Conservation (phyloP, 306 rosid species). For the Trifolium fragiferum region DNA sequence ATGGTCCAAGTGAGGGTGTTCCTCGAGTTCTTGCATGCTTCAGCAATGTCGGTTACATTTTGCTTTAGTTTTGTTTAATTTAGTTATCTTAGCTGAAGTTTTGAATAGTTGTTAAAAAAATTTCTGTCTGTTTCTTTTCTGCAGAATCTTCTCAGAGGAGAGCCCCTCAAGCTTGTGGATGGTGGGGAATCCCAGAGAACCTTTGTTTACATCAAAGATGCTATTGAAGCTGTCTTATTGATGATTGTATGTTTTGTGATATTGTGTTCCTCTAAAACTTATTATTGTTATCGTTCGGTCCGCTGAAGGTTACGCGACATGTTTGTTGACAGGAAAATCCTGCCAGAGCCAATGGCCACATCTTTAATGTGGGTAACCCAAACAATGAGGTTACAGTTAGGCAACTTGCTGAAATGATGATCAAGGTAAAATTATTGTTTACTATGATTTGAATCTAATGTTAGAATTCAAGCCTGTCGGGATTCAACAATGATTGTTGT, state of each 20-base stretch:
- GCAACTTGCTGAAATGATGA: constrained; percentile 99
- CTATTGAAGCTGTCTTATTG: constrained; percentile 92
- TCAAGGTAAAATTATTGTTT: constrained; percentile 56
- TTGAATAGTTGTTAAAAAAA: background rate
- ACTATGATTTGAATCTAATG: background rate
- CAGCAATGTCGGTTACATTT: constrained; percentile 64
- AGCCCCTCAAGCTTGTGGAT: constrained; percentile 97
- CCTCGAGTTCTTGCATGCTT: constrained; percentile 98
- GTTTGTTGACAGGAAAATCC: constrained; percentile 86
- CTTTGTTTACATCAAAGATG: constrained; percentile 92
- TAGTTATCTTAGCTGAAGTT: background rate
- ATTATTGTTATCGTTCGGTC: constrained; percentile 9
- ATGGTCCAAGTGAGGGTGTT: constrained; percentile 99
- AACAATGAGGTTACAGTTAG: constrained; percentile 95
- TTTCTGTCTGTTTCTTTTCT: constrained; percentile 31
- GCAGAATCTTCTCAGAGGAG: constrained; percentile 92
- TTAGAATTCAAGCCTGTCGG: constrained; percentile 3
- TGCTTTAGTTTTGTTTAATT: background rate
- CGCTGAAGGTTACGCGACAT: constrained; percentile 9
- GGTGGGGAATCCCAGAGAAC: constrained; percentile 99
- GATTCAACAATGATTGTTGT: constrained; percentile 22
- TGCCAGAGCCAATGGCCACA: constrained; percentile 84
- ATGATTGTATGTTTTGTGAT: constrained; percentile 75
- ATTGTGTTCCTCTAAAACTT: constrained; percentile 9
- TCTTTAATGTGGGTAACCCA: constrained; percentile 97